Conservation (phyloP, 805 yeast genomes). For the Monosporozyma aerobia region DNA sequence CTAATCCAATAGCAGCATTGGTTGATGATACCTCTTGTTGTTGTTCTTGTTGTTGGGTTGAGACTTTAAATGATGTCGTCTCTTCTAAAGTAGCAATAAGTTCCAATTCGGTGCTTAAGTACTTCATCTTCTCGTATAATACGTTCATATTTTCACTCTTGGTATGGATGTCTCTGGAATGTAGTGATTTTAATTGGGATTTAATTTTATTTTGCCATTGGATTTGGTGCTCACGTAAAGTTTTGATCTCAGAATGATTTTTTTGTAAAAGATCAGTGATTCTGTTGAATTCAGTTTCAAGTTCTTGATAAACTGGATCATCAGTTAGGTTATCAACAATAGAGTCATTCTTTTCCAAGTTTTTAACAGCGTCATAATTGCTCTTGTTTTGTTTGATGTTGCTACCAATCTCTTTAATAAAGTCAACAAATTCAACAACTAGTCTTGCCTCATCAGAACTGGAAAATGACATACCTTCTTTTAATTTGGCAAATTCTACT, state of each 20-base stretch:
- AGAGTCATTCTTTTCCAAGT: slow-evolving; percentile 25
- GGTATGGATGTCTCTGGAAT: not conserved
- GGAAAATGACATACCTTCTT: slow-evolving; percentile 8
- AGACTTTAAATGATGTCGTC: not conserved
- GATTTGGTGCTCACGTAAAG: not conserved
- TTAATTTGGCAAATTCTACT: slow-evolving; percentile 34
- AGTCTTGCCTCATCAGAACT: slow-evolving; percentile 14
- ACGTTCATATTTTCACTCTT: not conserved
- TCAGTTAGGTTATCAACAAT: not conserved
- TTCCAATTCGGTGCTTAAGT: not conserved
- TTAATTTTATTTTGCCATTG: not conserved
- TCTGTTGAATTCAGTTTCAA: slow-evolving; percentile 13
- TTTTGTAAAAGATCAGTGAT: not conserved
- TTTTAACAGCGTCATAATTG: slow-evolving; percentile 39
- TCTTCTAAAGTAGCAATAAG: not conserved
- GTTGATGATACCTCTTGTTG: not conserved
- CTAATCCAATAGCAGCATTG: slow-evolving; percentile 19
- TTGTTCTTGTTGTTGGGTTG: not conserved
- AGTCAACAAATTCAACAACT: slow-evolving; percentile 3
- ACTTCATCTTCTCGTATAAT: not conserved
- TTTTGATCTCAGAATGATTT: slow-evolving; percentile 1
- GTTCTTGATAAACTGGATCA: slow-evolving; percentile 33
- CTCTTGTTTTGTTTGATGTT: slow-evolving; percentile 72
- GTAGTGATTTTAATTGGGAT: not conserved
- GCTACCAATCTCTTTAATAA: slow-evolving; percentile 58